These are phyloP conservation scores for Ustilago lituana DNA, from an alignment of 1,284 basidiomycete species.

Conservation along the genomic window DNA sequence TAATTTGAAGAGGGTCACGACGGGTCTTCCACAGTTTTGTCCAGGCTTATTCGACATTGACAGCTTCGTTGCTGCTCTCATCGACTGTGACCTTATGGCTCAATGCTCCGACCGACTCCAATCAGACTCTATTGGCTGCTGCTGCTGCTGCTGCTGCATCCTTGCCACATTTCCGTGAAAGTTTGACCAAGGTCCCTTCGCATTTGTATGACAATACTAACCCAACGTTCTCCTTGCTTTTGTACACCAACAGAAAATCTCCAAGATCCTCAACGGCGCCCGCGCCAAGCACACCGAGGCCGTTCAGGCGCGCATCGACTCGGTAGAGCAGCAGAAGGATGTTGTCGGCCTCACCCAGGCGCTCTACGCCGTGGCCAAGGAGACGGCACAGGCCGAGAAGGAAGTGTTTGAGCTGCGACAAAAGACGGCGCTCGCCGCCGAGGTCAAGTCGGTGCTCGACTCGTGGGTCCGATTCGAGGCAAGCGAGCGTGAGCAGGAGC, in stretches of 20 bases:
- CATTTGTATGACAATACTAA: constrained; percentile 4
- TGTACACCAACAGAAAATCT: constrained; percentile 74
- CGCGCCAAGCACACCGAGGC: constrained; percentile 90
- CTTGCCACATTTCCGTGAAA: too few species aligned
- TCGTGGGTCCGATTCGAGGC: constrained; percentile 98
- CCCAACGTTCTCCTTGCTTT: neutral
- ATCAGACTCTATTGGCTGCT: too few species aligned
- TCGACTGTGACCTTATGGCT: too few species aligned
- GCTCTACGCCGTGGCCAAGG: constrained; percentile 93
- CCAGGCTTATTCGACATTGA: too few species aligned
- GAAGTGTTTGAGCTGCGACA: constrained; percentile 91
- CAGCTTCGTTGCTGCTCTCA: too few species aligned
- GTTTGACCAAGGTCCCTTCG: too few species aligned
- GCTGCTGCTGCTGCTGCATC: constrained; percentile 1
- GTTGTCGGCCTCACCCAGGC: constrained; percentile 88
- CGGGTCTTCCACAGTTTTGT: too few species aligned
- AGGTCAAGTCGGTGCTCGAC: constrained; percentile 94
- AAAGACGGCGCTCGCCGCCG: constrained; percentile 83
- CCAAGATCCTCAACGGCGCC: constrained; percentile 81
- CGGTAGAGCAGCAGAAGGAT: constrained; percentile 91
- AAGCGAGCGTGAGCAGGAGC: constrained; percentile 94
- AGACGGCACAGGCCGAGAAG: constrained; percentile 90
- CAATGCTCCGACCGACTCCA: neutral
- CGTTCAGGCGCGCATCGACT: constrained; percentile 89
- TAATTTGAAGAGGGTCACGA: too few species aligned